A percentile compares a stretch with the other conserved stretches of the same genome.
These are phyloP conservation scores for Solanum hybrid DNA, from an alignment of 305 asterid species.

Conservation along the genomic window DNA sequence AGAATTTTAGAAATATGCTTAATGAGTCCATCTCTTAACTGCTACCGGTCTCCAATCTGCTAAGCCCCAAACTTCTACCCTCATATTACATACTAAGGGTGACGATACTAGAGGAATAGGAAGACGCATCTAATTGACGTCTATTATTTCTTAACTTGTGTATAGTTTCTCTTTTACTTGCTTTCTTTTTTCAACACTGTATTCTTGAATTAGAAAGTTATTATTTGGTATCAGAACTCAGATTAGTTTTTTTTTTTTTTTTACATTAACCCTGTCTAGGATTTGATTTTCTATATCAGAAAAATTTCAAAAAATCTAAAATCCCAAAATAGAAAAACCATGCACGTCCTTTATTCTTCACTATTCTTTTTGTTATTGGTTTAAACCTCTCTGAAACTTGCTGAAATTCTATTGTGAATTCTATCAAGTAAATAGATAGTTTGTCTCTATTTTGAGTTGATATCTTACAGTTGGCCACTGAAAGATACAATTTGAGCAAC, in stretches of 20 bases:
- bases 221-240: background rate
- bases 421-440: background rate
- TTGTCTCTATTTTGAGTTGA: background rate
- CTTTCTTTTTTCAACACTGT: background rate
- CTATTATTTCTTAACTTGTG: background rate
- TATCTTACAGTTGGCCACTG: background rate
- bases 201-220: background rate
- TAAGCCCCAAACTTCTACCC: background rate
- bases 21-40: background rate
- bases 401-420: background rate
- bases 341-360: background rate
- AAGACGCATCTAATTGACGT: background rate
- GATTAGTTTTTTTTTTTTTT: background rate
- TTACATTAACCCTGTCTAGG: background rate
- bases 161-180: background rate
- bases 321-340: background rate
- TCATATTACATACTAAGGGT: background rate
- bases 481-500: background rate
- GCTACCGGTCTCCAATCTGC: background rate
- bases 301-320: background rate
- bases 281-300: background rate
- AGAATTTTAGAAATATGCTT: background rate
- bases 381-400: background rate
- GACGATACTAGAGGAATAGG: background rate
- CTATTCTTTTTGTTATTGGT: background rate